Conservation (phyloP, 192 early-diverging fungal genomes). For the Linnemannia hyalina region DNA sequence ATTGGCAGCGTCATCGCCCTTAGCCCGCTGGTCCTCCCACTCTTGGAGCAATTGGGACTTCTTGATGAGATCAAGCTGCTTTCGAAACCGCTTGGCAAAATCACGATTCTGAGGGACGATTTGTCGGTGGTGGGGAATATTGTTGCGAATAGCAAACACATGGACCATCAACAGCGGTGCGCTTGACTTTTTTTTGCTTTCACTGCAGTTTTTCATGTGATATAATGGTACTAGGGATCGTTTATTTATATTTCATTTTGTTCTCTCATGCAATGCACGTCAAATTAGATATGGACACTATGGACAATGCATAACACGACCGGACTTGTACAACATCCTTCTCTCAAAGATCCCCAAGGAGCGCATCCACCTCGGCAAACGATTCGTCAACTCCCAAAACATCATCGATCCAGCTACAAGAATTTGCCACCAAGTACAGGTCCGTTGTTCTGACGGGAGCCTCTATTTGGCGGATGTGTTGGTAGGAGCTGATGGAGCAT, state of each 20-base stretch:
- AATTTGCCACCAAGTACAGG: conserved; percentile 3
- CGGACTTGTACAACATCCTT: conserved; percentile 29
- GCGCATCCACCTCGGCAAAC: conserved; percentile 26
- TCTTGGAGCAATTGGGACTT: conserved; percentile 34
- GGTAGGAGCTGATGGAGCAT: conserved; percentile 27
- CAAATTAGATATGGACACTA: conserved; percentile 24
- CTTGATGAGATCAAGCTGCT: conserved; percentile 20
- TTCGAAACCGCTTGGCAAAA: conserved; percentile 17
- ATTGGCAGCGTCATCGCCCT: conserved; percentile 22
- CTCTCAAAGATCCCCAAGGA: conserved; percentile 27
- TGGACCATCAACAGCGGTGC: conserved; percentile 22
- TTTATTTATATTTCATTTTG: too few species aligned
- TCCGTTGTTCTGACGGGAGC: conserved; percentile 28
- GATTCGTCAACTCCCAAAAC: conserved; percentile 24
- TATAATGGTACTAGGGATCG: too few species aligned
- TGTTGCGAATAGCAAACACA: conserved; percentile 1
- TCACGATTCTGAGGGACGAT: conserved; percentile 20
- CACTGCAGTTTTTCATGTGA: too few species aligned
- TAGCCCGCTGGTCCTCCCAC: conserved; percentile 21
- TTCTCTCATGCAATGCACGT: too few species aligned
- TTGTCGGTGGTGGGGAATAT: conserved; percentile 2
- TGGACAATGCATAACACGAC: conserved; percentile 22
- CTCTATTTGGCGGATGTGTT: conserved; percentile 18
- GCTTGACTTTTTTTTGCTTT: background rate
- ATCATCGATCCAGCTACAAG: background rate